phyloP scores from a whole-genome alignment of 345 rosid genomes.

The Trapa bicornis region DNA sequence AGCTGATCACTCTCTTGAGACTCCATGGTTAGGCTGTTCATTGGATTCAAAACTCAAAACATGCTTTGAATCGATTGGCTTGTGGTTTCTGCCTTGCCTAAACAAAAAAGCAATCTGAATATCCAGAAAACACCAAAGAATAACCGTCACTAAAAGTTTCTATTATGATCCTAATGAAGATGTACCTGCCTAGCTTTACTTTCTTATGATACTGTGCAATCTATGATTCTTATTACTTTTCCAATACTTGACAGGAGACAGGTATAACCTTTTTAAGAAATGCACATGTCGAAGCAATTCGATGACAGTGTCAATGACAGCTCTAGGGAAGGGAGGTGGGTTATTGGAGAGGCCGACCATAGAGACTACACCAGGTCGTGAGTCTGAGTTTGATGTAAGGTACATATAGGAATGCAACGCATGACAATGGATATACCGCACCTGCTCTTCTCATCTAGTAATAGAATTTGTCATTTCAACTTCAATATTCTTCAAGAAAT shows the following conservation, averaged over 20 bases:
- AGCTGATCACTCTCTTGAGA: neutral
- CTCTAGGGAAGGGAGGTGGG: slow-evolving; percentile 21
- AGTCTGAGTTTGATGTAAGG: slow-evolving; percentile 19
- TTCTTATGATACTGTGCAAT: too few species aligned
- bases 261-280: slow-evolving; percentile 9
- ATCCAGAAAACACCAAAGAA: neutral
- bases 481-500: too few species aligned
- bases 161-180: neutral
- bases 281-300: slow-evolving; percentile 10
- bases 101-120: neutral
- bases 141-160: neutral
- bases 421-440: too few species aligned
- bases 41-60: too few species aligned
- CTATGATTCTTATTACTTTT: neutral
- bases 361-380: slow-evolving; percentile 23
- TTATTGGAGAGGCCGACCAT: slow-evolving; percentile 20
- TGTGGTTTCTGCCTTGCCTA: too few species aligned
- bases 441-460: neutral
- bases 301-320: slow-evolving; percentile 12
- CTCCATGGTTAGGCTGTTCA: too few species aligned
- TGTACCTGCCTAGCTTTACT: neutral
- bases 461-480: neutral
- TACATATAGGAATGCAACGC: slow-evolving; percentile 1
- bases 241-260: slow-evolving; percentile 11
- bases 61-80: too few species aligned